Base-by-base conservation (phyloP, 2,329 filamentous ascomycete genomes). In the Xylaria sp. region DNA sequence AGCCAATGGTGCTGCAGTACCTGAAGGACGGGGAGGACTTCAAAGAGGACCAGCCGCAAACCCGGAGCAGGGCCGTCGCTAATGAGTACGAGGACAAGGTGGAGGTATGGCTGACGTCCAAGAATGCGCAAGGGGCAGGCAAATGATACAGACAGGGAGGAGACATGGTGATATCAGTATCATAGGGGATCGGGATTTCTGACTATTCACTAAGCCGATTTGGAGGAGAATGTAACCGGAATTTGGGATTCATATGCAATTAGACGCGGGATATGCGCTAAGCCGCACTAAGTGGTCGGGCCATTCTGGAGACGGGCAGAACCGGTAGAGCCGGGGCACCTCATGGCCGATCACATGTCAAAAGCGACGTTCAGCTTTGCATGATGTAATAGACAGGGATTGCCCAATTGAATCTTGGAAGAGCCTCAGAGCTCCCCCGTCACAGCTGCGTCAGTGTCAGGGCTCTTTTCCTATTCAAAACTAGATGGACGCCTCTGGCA, bases 21-120 rank as follows among this genome's bases (percentile, higher is more conserved):
- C 52, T 72, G n/a, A 56, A 65, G 11, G 56, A 65, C 3, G 65
- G 69, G 17, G 65, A 67, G 16, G 66, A 70, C 26, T 64, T 72
- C 34, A 49, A n/a, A 11, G 65, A 69, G 39, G 60, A 48, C 2
- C 60, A 65, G 18, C 54, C 56, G 1, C 54, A 57, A 13, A 52
- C 52, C 1, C 59, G 58, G 4, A 64, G 63, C 37, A 65, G 61
- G 48, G 58, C 67, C 11, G 54, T 50, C 4, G 18, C 56, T 4
- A 55, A 61, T 19, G 48, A 56, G 13, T 11, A 26, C 24, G 56
- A 59, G 17, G 46, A 58, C 3, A 48, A 60, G 44, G 52, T 63
- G 20, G 47, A 57, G 21, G 52, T 63, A 18, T 57, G 43, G 44
- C 50, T 37, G 16, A 40, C 44, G 5, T 7, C 49, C 18, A 42